Percentiles rank a stretch among this genome's conserved stretches.
These are phyloP conservation scores for Trichoderma asperelloides DNA, from an alignment of 495 filamentous ascomycete species.

Conservation along the genomic window DNA sequence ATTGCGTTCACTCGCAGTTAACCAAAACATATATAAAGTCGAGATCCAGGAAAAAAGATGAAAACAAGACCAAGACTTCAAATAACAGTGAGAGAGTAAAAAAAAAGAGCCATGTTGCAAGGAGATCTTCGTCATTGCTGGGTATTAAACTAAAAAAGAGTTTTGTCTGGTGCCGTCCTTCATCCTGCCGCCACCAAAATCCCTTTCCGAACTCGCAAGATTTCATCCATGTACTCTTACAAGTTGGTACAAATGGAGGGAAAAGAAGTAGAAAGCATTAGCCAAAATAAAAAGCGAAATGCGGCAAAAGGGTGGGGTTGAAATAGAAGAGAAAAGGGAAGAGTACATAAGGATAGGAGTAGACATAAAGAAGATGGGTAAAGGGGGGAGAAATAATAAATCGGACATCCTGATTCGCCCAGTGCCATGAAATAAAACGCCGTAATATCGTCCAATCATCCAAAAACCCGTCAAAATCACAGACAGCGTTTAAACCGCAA, in stretches of 20 bases:
- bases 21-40: not conserved
- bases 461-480: not conserved
- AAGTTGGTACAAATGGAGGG: not conserved
- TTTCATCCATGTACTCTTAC: not conserved
- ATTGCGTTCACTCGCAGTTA: not conserved
- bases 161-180: not conserved
- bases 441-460: slow-evolving; percentile 1
- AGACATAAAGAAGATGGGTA: not conserved
- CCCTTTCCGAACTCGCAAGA: not conserved
- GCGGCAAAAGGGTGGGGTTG: not conserved
- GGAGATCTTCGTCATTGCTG: not conserved
- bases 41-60: not conserved
- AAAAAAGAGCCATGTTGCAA: not conserved
- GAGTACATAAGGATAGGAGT: not conserved
- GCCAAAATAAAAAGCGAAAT: not conserved
- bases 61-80: not conserved
- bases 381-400: too few relatives aligned
- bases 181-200: not conserved
- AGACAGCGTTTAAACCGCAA: not conserved
- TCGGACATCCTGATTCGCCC: not conserved
- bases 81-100: too few relatives aligned
- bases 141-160: not conserved
- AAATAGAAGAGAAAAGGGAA: not conserved
- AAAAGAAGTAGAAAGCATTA: not conserved
- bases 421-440: not conserved